These are phyloP conservation scores for Erodium texanum DNA, from an alignment of 441 rosid species.

Conservation along the genomic window DNA sequence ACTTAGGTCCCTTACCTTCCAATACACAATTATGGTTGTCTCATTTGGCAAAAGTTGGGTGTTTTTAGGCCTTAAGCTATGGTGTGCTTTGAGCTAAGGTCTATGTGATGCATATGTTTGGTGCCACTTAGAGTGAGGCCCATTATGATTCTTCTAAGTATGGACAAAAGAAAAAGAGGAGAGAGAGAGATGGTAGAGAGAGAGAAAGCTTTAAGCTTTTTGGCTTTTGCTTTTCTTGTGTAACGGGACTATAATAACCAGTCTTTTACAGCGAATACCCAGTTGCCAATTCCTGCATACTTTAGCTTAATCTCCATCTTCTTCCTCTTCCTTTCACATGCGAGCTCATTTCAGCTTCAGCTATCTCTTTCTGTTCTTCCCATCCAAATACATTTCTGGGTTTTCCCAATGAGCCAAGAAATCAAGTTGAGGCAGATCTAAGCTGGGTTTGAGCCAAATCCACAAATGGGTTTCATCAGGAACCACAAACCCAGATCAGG, in stretches of 20 bases:
- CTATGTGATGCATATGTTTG: constrained; percentile 20
- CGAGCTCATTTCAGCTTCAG: neutral
- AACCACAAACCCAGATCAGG: constrained; percentile 22
- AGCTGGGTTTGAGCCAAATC: constrained; percentile 7
- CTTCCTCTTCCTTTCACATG: neutral
- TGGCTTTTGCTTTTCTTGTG: neutral
- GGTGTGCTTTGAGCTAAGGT: constrained; percentile 8
- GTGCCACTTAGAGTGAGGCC: constrained; percentile 20
- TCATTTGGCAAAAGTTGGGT: constrained; percentile 8
- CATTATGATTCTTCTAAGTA: constrained; percentile 24
- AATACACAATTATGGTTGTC: constrained; percentile 7
- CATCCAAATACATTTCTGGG: neutral
- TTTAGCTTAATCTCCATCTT: neutral
- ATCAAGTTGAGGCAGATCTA: constrained; percentile 27
- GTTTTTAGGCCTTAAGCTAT: constrained; percentile 9
- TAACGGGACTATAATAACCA: neutral
- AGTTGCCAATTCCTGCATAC: constrained; percentile 20
- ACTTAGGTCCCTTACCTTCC: neutral
- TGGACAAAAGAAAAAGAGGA: neutral
- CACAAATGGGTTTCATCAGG: constrained; percentile 7
- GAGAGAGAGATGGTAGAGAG: neutral
- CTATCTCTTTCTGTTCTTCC: constrained; percentile 9
- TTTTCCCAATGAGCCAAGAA: constrained; percentile 11
- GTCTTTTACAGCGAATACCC: constrained; percentile 32
- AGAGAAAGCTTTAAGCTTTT: neutral